These are phyloP conservation scores for Suillus discolor DNA, from an alignment of 768 basidiomycete species.

Conservation along the genomic window DNA sequence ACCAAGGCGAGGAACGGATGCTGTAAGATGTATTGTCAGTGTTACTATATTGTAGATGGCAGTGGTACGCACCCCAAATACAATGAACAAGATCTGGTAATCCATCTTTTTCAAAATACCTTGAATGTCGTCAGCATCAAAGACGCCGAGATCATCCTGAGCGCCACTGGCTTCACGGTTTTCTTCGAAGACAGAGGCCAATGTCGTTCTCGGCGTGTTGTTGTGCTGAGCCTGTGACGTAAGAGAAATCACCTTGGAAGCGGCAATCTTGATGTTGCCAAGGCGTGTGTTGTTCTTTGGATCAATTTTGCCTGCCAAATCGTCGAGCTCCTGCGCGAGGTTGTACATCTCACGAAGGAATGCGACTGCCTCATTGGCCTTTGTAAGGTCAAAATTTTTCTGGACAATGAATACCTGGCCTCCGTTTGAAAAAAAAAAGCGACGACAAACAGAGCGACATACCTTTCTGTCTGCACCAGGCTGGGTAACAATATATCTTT, in stretches of 20 bases:
- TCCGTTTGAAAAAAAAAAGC: neutral
- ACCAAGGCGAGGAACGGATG: slow-evolving; percentile 17
- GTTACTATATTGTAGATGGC: neutral
- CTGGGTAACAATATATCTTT: slow-evolving; percentile 12
- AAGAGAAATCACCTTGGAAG: slow-evolving; percentile 3
- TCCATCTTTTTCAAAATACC: neutral
- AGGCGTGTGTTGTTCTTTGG: neutral
- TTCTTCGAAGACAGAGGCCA: slow-evolving; percentile 1
- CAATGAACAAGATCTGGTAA: too few relatives aligned
- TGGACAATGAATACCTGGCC: slow-evolving; percentile 11
- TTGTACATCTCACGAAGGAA: slow-evolving; percentile 20
- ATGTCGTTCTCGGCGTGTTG: neutral
- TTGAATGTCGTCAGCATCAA: slow-evolving; percentile 4
- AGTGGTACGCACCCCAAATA: neutral
- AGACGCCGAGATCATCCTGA: slow-evolving; percentile 8
- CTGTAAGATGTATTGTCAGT: slow-evolving; percentile 8
- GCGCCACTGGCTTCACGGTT: neutral
- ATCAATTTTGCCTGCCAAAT: slow-evolving; percentile 8
- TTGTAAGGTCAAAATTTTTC: slow-evolving; percentile 7
- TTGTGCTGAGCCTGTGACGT: neutral
- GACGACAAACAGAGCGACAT: neutral
- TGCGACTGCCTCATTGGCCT: neutral
- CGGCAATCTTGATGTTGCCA: neutral
- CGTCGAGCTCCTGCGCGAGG: neutral
- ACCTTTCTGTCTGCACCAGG: neutral